Percentiles rank a stretch among this genome's conserved stretches.
phyloP scores from a whole-genome alignment of 352 stramenopile genomes.

The Pythium sp. region DNA sequence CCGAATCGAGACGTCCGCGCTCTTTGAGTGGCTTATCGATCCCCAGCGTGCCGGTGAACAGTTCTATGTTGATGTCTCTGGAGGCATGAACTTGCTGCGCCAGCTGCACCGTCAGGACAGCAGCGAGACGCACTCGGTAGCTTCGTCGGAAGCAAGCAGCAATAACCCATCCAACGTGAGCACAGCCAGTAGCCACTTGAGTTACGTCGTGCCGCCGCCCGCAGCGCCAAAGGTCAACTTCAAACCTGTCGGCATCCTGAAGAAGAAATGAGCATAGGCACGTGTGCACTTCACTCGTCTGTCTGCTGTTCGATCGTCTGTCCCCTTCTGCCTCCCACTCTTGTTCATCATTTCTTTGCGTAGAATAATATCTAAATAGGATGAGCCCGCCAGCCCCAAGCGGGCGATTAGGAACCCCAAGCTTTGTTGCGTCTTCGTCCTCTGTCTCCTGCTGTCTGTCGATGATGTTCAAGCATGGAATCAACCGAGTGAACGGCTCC shows the following conservation, averaged over 20 bases:
- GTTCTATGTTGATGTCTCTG: constrained; percentile 61
- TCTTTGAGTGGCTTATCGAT: constrained; percentile 73
- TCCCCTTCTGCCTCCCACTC: background rate
- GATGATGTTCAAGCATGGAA: background rate
- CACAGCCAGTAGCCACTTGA: constrained; percentile 21
- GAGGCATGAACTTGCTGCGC: constrained; percentile 42
- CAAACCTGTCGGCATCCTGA: constrained; percentile 67
- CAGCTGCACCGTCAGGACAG: constrained; percentile 30
- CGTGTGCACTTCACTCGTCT: background rate
- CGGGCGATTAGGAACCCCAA: background rate
- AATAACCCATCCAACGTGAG: constrained; percentile 22
- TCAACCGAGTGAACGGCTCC: background rate
- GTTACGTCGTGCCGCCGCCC: constrained; percentile 19
- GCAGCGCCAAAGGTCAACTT: constrained; percentile 22
- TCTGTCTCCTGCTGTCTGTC: constrained; percentile 1
- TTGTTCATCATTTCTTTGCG: constrained; percentile 10
- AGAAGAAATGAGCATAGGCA: constrained; percentile 20
- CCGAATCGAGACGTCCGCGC: constrained; percentile 62
- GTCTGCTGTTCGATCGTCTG: background rate
- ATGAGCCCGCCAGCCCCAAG: background rate
- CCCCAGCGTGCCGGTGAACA: constrained; percentile 47
- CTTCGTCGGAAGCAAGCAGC: constrained; percentile 19
- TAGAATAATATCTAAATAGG: constrained; percentile 29
- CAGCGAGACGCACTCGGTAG: constrained; percentile 20
- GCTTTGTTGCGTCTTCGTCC: background rate